phyloP scores from a whole-genome alignment of 1,284 basidiomycete species.

The Trichosporon sp. region DNA sequence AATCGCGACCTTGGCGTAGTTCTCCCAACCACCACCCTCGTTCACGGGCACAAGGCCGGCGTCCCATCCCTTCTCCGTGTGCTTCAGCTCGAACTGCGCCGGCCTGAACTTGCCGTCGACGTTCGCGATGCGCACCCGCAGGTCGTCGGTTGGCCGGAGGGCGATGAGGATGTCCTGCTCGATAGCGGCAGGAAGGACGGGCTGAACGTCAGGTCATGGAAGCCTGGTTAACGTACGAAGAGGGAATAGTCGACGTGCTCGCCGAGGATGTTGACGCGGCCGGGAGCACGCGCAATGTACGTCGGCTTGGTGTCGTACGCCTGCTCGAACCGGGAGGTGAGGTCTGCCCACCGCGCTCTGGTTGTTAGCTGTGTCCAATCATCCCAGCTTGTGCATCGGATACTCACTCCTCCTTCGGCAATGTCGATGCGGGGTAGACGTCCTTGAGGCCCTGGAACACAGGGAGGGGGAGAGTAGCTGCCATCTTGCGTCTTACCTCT shows the following conservation, averaged over 20 bases:
- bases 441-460: conserved; percentile 61
- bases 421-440: conserved; percentile 57
- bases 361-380: not conserved
- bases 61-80: conserved; percentile 58
- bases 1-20: conserved; percentile 67
- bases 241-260: conserved; percentile 79
- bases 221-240: conserved; percentile 52
- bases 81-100: conserved; percentile 59
- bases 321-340: conserved; percentile 60
- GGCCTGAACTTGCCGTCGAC: conserved; percentile 53
- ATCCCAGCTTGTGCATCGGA: not conserved
- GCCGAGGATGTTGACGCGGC: conserved; percentile 71
- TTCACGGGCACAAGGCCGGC: conserved; percentile 62
- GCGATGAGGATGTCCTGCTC: conserved; percentile 82
- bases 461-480: conserved; percentile 61
- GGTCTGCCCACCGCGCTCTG: conserved; percentile 61
- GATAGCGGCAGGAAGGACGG: conserved; percentile 73
- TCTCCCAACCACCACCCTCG: conserved; percentile 70
- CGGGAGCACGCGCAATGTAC: conserved; percentile 74
- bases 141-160: conserved; percentile 50
- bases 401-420: conserved; percentile 57
- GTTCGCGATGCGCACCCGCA: conserved; percentile 57
- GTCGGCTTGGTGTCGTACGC: conserved; percentile 64
- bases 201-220: conserved; percentile 17
- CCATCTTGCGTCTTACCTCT: not conserved